Evolutionary conservation across 2,329 filamentous ascomycete genomes (phyloP).

Genomic region (Pseudopithomyces chartarum): DNA sequence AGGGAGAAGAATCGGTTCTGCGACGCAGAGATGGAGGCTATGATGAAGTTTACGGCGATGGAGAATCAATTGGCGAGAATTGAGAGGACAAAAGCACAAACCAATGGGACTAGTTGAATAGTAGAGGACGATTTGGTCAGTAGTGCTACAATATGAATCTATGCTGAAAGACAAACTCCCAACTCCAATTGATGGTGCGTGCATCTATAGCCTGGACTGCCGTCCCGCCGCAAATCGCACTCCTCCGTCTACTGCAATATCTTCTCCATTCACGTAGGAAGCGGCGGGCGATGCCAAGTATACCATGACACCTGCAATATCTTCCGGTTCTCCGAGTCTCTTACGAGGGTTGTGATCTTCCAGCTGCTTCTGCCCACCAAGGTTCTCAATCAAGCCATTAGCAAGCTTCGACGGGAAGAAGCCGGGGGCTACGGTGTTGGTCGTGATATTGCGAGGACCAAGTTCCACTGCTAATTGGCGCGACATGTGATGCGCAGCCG

Average conservation of each 20-base stretch:
- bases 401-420: constrained; percentile 47
- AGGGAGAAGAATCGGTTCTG: constrained; percentile 24
- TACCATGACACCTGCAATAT: constrained; percentile 46
- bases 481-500: constrained; percentile 45
- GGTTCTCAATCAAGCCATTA: constrained; percentile 43
- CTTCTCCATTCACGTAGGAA: constrained; percentile 39
- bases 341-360: constrained; percentile 37
- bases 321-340: constrained; percentile 40
- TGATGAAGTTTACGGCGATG: constrained; percentile 40
- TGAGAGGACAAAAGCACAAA: constrained; percentile 23
- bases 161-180: neutral
- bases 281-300: constrained; percentile 38
- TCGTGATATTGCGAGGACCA: constrained; percentile 46
- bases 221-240: constrained; percentile 31
- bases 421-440: constrained; percentile 46
- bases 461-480: constrained; percentile 48
- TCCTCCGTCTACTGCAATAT: constrained; percentile 39
- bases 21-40: constrained; percentile 32
- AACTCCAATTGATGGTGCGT: neutral
- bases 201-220: constrained; percentile 30
- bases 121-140: neutral
- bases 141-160: neutral
- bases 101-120: constrained; percentile 7
- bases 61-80: constrained; percentile 30
- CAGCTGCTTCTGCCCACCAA: constrained; percentile 49